phyloP scores from a whole-genome alignment of 805 yeast species.

The Hanseniaspora jakobsenii region DNA sequence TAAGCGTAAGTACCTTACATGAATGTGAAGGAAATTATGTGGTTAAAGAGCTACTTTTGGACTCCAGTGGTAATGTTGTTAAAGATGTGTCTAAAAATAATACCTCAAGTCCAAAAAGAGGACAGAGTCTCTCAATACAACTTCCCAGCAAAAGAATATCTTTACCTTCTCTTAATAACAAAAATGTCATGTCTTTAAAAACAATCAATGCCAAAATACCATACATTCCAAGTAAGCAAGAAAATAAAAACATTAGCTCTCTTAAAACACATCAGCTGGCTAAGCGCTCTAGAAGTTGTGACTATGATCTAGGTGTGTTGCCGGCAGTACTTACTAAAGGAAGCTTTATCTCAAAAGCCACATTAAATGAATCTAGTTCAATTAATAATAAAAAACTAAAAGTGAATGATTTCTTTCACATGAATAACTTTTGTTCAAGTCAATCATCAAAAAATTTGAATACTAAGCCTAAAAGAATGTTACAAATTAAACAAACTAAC shows the following conservation, averaged over 20 bases:
- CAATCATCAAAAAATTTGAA: not conserved
- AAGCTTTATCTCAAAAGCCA: not conserved
- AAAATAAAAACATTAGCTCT: not conserved
- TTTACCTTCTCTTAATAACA: too few relatives aligned
- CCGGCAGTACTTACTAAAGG: conserved; percentile 8
- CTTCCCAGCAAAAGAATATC: too few relatives aligned
- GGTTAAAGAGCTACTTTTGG: not conserved
- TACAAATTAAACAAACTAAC: too few relatives aligned
- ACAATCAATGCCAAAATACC: not conserved
- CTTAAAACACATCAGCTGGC: too few relatives aligned
- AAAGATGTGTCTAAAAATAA: too few relatives aligned
- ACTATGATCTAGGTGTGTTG: conserved; percentile 12
- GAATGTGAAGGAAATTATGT: not conserved
- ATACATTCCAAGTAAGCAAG: not conserved
- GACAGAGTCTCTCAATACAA: too few relatives aligned
- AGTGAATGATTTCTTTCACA: too few relatives aligned
- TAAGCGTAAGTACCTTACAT: conserved; percentile 1
- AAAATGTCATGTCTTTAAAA: not conserved
- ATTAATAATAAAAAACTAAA: not conserved
- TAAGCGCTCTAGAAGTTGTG: not conserved
- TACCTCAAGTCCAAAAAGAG: too few relatives aligned
- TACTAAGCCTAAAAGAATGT: not conserved
- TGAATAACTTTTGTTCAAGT: not conserved
- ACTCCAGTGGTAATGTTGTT: too few relatives aligned
- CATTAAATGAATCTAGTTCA: too few relatives aligned